Evolutionary conservation across 352 stramenopile species (phyloP).

Genomic region (Globisporangium ultimum): DNA sequence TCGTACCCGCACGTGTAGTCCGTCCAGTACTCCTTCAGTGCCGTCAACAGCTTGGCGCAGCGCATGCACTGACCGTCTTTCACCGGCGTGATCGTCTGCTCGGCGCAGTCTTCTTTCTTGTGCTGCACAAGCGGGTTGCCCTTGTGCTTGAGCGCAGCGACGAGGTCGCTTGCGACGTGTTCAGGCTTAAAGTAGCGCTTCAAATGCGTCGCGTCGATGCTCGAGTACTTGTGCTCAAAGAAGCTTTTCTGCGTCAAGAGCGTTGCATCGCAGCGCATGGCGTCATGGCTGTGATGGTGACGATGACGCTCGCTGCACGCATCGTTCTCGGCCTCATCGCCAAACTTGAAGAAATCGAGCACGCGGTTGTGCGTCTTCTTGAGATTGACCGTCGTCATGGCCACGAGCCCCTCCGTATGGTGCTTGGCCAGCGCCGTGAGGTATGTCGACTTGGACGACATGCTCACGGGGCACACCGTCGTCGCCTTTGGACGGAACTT

Average conservation of each 20-base stretch:
- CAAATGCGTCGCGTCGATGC: slow-evolving; percentile 9
- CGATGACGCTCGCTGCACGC: slow-evolving; percentile 25
- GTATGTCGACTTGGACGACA: slow-evolving; percentile 28
- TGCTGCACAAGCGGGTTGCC: slow-evolving; percentile 32
- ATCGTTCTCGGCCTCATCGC: slow-evolving; percentile 43
- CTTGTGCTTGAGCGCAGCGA: slow-evolving; percentile 12
- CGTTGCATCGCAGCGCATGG: slow-evolving; percentile 44
- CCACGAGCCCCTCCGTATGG: slow-evolving; percentile 9
- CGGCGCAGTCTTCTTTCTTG: slow-evolving; percentile 8
- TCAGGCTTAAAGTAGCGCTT: slow-evolving; percentile 27
- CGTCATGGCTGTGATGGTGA: not conserved
- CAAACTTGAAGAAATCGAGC: slow-evolving; percentile 39
- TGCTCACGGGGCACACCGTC: slow-evolving; percentile 32
- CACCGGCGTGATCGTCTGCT: slow-evolving; percentile 25
- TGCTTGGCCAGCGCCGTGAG: not conserved
- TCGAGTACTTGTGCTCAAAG: slow-evolving; percentile 25
- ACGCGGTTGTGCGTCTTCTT: slow-evolving; percentile 20
- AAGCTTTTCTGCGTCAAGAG: slow-evolving; percentile 33
- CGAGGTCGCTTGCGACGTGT: slow-evolving; percentile 18
- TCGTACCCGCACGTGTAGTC: slow-evolving; percentile 62
- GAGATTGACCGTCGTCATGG: slow-evolving; percentile 33
- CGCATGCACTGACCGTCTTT: slow-evolving; percentile 27
- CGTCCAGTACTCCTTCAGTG: slow-evolving; percentile 53
- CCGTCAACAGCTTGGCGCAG: slow-evolving; percentile 47
- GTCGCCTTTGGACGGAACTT: slow-evolving; percentile 43